Conservation (phyloP, 176 grass and related monocot genomes). For the Pontederia crassipes region DNA sequence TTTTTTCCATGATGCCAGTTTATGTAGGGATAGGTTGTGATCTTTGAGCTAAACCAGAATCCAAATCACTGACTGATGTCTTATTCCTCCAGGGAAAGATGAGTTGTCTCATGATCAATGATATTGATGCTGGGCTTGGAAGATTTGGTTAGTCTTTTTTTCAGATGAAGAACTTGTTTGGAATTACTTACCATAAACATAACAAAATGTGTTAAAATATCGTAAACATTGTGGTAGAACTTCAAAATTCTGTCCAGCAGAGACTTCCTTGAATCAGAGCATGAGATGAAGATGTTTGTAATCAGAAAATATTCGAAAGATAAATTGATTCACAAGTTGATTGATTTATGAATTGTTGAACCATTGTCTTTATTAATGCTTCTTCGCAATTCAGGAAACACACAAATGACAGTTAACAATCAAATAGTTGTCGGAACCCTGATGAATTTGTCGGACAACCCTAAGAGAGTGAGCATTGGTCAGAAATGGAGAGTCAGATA, state of each 20-base stretch:
- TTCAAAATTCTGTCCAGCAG: too few relatives aligned
- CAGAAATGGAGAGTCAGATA: constrained; percentile 86
- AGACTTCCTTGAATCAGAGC: too few relatives aligned
- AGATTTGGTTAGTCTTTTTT: constrained; percentile 66
- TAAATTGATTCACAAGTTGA: too few relatives aligned
- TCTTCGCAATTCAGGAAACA: constrained; percentile 47
- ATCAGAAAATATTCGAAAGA: too few relatives aligned
- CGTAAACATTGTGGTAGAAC: too few relatives aligned
- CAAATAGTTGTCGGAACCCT: constrained; percentile 88
- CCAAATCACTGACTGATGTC: background rate
- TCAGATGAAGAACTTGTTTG: background rate
- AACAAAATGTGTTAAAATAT: background rate
- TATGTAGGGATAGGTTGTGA: background rate
- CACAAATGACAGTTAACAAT: constrained; percentile 96
- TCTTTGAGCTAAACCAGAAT: background rate
- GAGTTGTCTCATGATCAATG: constrained; percentile 98
- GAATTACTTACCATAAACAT: too few relatives aligned
- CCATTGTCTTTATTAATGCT: constrained; percentile 14
- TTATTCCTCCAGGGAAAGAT: constrained; percentile 60
- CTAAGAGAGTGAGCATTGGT: constrained; percentile 77
- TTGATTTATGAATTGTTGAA: constrained; percentile 3
- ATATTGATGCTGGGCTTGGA: constrained; percentile 93
- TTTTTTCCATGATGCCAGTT: background rate
- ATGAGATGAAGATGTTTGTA: too few relatives aligned
- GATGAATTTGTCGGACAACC: constrained; percentile 96